phyloP scores from a whole-genome alignment of 2,329 filamentous ascomycete genomes.

The Colletotrichum echinochloae region DNA sequence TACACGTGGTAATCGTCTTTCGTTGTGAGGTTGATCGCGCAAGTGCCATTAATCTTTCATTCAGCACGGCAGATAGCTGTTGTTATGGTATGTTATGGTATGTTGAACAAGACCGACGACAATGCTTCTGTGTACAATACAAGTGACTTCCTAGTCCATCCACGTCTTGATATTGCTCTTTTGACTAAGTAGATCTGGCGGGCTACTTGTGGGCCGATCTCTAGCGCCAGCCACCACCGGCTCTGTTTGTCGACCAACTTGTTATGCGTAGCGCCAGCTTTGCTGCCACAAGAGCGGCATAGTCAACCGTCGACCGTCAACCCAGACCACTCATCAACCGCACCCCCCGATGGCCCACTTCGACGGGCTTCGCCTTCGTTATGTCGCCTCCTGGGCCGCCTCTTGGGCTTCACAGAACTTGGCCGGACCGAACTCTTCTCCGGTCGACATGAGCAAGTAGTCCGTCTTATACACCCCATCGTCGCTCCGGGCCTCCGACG shows the following conservation, averaged over 20 bases:
- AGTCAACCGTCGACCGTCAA: neutral
- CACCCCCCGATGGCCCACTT: neutral
- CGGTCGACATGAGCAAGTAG: conserved; percentile 20
- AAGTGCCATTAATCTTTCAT: neutral
- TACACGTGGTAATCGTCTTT: neutral
- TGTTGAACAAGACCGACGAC: neutral
- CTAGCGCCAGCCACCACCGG: neutral
- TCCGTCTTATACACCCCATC: neutral
- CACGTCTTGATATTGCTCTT: neutral
- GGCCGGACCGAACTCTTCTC: conserved; percentile 21
- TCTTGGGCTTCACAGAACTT: neutral
- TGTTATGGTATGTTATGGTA: too few species aligned
- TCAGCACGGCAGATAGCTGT: too few species aligned
- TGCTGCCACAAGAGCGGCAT: neutral
- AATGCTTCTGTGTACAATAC: neutral
- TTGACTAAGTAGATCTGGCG: neutral
- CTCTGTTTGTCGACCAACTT: neutral
- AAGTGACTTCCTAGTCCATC: neutral
- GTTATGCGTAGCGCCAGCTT: neutral
- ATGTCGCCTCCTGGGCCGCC: conserved; percentile 1
- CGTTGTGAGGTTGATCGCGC: neutral
- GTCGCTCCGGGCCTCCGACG: conserved; percentile 17
- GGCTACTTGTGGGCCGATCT: neutral
- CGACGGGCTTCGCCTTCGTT: neutral
- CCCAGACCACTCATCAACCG: too few species aligned